Evolutionary conservation across 768 basidiomycete species (phyloP).

Genomic region (Naganishia onofrii): DNA sequence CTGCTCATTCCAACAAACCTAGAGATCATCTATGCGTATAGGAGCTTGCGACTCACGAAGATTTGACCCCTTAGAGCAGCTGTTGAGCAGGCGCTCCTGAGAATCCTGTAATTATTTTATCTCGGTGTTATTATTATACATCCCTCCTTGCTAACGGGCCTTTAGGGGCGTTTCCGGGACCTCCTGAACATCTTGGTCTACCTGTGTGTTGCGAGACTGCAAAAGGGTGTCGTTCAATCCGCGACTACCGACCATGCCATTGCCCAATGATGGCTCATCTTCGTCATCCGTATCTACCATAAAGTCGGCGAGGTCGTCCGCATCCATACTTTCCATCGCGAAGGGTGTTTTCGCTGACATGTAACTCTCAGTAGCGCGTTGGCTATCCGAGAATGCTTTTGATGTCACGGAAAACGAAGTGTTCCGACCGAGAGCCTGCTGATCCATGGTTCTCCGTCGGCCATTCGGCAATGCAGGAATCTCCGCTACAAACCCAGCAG

Average conservation of each 20-base stretch:
- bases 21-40: too few relatives aligned
- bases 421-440: background rate
- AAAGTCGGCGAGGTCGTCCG: constrained; percentile 23
- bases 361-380: background rate
- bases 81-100: too few relatives aligned
- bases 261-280: background rate
- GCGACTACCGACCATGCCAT: background rate
- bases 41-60: too few relatives aligned
- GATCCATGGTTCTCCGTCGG: background rate
- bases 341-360: background rate
- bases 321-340: constrained; percentile 1
- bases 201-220: background rate
- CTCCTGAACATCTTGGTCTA: background rate
- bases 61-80: too few relatives aligned
- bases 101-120: too few relatives aligned
- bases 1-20: too few relatives aligned
- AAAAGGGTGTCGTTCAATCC: background rate
- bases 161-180: background rate
- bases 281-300: constrained; percentile 32
- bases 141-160: background rate
- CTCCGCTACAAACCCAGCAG: constrained; percentile 15
- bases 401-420: constrained; percentile 10
- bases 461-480: background rate
- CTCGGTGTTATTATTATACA: background rate
- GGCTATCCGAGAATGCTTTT: background rate